Percentiles rank a stretch among this genome's conserved stretches.
These are phyloP conservation scores for Nakazawaea holstii DNA, from an alignment of 805 yeast genomes.

Conservation along the genomic window DNA sequence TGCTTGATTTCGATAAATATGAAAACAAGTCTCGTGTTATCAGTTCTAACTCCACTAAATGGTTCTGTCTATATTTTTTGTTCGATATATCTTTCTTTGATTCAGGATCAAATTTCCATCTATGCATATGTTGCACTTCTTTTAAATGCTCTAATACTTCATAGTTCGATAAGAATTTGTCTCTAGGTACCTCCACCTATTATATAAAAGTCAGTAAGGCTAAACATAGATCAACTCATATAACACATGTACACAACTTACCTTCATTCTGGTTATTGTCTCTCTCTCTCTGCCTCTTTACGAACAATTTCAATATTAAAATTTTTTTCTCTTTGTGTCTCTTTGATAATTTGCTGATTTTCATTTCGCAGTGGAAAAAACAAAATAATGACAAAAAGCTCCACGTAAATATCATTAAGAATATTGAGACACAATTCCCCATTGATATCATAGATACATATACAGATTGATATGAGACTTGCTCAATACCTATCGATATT, in stretches of 20 bases:
- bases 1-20: slow-evolving; percentile 34
- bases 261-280: slow-evolving; percentile 4
- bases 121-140: slow-evolving; percentile 39
- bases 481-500: neutral
- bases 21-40: slow-evolving; percentile 41
- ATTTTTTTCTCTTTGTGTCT: neutral
- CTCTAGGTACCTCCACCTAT: slow-evolving; percentile 45
- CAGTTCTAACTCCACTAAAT: slow-evolving; percentile 42
- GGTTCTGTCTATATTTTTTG: slow-evolving; percentile 23
- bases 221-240: neutral
- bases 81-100: slow-evolving; percentile 18
- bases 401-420: too few relatives aligned
- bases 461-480: neutral
- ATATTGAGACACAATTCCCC: too few relatives aligned
- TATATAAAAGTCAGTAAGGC: neutral
- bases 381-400: too few relatives aligned
- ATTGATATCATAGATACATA: too few relatives aligned
- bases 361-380: too few relatives aligned
- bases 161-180: slow-evolving; percentile 55
- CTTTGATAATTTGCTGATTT: neutral
- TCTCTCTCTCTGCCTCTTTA: neutral
- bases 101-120: slow-evolving; percentile 36
- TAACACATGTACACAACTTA: neutral
- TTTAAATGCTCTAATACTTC: slow-evolving; percentile 57
- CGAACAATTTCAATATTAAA: neutral